Conservation (phyloP, 2,329 filamentous ascomycete species). For the Exophiala phaeomuriformis region DNA sequence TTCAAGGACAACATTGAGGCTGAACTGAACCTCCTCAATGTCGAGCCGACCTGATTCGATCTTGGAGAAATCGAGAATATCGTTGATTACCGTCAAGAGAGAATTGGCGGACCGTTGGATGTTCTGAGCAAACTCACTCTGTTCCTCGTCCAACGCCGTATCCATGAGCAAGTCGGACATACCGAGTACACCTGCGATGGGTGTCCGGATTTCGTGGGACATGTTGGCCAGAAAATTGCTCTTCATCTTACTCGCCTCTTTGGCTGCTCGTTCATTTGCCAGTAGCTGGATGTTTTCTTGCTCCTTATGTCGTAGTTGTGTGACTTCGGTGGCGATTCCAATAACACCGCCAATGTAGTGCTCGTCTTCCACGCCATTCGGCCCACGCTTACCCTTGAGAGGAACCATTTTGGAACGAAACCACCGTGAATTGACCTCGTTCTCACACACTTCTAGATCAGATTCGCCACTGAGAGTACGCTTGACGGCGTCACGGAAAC, state of each 20-base stretch:
- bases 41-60: slow-evolving; percentile 70
- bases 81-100: slow-evolving; percentile 71
- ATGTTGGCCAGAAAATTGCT: slow-evolving; percentile 72
- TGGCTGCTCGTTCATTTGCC: slow-evolving; percentile 69
- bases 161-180: slow-evolving; percentile 70
- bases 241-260: slow-evolving; percentile 72
- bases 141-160: slow-evolving; percentile 60
- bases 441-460: slow-evolving; percentile 57
- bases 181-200: slow-evolving; percentile 72
- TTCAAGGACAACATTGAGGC: slow-evolving; percentile 61
- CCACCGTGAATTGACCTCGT: slow-evolving; percentile 56
- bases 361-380: slow-evolving; percentile 46
- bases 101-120: slow-evolving; percentile 72
- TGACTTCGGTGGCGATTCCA: slow-evolving; percentile 73
- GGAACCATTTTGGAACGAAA: slow-evolving; percentile 67
- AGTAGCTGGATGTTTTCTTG: slow-evolving; percentile 63
- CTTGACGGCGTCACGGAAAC: slow-evolving; percentile 48
- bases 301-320: slow-evolving; percentile 60
- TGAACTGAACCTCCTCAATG: slow-evolving; percentile 75
- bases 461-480: slow-evolving; percentile 56
- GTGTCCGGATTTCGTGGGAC: slow-evolving; percentile 72
- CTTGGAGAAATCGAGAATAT: slow-evolving; percentile 76
- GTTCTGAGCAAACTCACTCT: slow-evolving; percentile 67
- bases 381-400: slow-evolving; percentile 51
- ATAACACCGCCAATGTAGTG: slow-evolving; percentile 62